These are phyloP conservation scores for Emmonsiellopsis sp. DNA, from an alignment of 2,329 filamentous ascomycete species.

Conservation along the genomic window DNA sequence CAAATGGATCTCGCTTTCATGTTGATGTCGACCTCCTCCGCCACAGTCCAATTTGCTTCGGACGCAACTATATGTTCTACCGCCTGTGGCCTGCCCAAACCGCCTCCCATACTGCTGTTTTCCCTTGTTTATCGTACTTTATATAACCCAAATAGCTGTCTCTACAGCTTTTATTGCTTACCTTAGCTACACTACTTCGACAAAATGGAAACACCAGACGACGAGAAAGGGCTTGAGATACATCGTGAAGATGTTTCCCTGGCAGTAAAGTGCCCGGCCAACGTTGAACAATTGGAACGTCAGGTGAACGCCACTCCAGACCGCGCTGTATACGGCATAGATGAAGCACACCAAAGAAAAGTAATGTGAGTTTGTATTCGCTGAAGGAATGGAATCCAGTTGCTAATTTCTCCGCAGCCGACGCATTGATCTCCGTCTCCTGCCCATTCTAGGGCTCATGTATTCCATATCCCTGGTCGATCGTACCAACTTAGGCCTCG, in stretches of 20 bases:
- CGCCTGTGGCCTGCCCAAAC: too few relatives aligned
- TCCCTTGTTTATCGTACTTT: too few relatives aligned
- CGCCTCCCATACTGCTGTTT: too few relatives aligned
- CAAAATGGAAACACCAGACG: neutral
- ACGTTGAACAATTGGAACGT: neutral
- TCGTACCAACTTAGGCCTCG: slow-evolving; percentile 29
- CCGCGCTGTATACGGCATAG: neutral
- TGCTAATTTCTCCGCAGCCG: neutral
- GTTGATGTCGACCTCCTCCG: too few relatives aligned
- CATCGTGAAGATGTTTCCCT: neutral
- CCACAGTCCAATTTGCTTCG: too few relatives aligned
- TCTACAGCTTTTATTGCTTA: too few relatives aligned
- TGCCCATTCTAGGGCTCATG: slow-evolving; percentile 32
- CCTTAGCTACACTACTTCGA: too few relatives aligned
- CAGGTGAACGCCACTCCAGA: neutral
- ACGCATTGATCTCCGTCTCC: slow-evolving; percentile 27
- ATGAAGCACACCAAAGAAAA: neutral
- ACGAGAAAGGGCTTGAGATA: neutral
- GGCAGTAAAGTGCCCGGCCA: neutral
- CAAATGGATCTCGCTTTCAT: too few relatives aligned
- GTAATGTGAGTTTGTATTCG: neutral
- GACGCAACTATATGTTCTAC: too few relatives aligned
- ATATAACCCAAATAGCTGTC: too few relatives aligned
- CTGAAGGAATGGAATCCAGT: neutral
- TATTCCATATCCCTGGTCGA: slow-evolving; percentile 33